Evolutionary conservation across 352 stramenopile genomes (phyloP).

Genomic region (Phytopythium vexans): DNA sequence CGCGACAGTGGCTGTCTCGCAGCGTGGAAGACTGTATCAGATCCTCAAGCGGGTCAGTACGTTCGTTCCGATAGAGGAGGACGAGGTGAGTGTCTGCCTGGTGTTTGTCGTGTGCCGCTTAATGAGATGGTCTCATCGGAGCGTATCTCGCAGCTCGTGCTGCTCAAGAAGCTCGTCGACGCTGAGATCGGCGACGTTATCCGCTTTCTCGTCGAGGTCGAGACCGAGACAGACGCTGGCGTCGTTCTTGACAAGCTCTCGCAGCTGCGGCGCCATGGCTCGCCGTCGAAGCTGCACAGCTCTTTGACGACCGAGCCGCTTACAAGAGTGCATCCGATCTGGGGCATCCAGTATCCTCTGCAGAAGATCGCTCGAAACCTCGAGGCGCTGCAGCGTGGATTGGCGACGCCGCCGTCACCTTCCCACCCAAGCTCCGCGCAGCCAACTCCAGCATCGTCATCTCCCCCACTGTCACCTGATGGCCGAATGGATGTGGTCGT

Average conservation of each 20-base stretch:
- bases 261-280: constrained; percentile 43
- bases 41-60: constrained; percentile 56
- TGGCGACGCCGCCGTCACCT: too few species aligned
- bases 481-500: constrained; percentile 57
- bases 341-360: constrained; percentile 67
- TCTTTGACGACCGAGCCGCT: constrained; percentile 16
- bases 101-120: background rate
- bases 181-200: constrained; percentile 73
- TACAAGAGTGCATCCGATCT: constrained; percentile 38
- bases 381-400: constrained; percentile 26
- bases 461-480: background rate
- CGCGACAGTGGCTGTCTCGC: constrained; percentile 39
- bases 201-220: constrained; percentile 45
- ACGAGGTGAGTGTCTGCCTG: constrained; percentile 32
- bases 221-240: constrained; percentile 24
- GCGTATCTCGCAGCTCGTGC: constrained; percentile 28
- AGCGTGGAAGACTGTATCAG: constrained; percentile 59
- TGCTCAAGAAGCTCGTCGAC: constrained; percentile 74
- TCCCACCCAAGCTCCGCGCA: too few species aligned
- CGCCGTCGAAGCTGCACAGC: constrained; percentile 48
- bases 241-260: constrained; percentile 33
- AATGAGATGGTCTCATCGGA: constrained; percentile 1
- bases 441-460: too few species aligned
- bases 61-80: constrained; percentile 42
- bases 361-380: constrained; percentile 70